A percentile compares a stretch with the other conserved stretches of the same genome.
These are phyloP conservation scores for Copromyces sp. DNA, from an alignment of 495 filamentous ascomycete species.

Conservation along the genomic window DNA sequence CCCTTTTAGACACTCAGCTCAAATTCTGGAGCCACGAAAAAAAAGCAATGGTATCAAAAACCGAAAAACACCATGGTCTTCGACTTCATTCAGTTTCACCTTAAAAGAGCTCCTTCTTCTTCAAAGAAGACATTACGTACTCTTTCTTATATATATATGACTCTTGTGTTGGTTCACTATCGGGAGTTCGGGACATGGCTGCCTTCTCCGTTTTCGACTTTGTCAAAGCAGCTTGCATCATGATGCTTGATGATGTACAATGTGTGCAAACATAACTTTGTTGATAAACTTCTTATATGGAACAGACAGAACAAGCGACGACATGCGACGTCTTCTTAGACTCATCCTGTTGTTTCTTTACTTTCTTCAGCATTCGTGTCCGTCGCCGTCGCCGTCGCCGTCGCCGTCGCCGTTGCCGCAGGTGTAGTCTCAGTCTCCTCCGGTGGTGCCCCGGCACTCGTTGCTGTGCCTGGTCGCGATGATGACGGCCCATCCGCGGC, in stretches of 20 bases:
- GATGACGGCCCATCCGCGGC: not conserved
- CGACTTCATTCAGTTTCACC: not conserved
- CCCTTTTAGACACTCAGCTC: not conserved
- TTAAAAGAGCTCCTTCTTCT: not conserved
- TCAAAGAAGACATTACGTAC: not conserved
- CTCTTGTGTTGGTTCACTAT: not conserved
- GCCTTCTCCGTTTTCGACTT: not conserved
- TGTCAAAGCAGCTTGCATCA: not conserved
- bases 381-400: constrained; percentile 5
- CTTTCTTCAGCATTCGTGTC: not conserved
- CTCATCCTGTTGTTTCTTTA: not conserved
- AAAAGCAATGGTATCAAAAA: not conserved
- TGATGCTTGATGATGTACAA: not conserved
- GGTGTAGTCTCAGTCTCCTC: constrained; percentile 9
- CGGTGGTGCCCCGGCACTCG: not conserved
- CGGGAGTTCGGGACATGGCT: not conserved
- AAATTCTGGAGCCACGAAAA: not conserved
- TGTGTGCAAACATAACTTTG: not conserved
- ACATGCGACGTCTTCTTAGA: not conserved
- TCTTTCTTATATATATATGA: not conserved
- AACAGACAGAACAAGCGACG: not conserved
- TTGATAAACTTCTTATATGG: not conserved
- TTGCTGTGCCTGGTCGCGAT: not conserved
- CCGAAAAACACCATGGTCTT: not conserved
- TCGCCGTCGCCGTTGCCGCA: constrained; percentile 6